A percentile compares a stretch with the other conserved stretches of the same genome.
phyloP scores from a whole-genome alignment of 202 grass and related monocot species.

The Elaeis oleifera region DNA sequence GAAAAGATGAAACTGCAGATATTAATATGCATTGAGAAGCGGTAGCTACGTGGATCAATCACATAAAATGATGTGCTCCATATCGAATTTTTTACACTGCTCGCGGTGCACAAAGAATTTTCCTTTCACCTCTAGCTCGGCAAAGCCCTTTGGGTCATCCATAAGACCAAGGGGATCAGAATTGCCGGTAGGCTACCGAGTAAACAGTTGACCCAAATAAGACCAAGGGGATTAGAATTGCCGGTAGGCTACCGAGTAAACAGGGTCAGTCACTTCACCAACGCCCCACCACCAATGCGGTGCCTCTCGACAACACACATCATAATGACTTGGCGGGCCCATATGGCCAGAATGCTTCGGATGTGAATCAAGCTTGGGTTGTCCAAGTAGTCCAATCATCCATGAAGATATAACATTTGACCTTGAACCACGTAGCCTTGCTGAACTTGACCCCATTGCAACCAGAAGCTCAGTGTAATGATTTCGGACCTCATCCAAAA shows the following conservation, averaged over 20 bases:
- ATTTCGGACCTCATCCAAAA: no score
- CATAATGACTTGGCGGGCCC: constrained; percentile 48
- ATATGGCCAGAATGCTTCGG: constrained; percentile 51
- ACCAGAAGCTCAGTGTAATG: constrained; percentile 27
- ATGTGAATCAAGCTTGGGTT: constrained; percentile 49
- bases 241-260: constrained; percentile 44
- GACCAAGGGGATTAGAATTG: constrained; percentile 18
- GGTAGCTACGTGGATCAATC: no score
- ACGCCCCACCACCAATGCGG: constrained; percentile 40
- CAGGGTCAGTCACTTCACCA: constrained; percentile 47
- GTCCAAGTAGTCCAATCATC: constrained; percentile 45
- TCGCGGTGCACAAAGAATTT: no score
- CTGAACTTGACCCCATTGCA: constrained; percentile 48
- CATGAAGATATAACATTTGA: constrained; percentile 40
- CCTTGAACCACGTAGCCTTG: constrained; percentile 62
- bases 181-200: constrained; percentile 27
- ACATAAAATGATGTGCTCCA: no score
- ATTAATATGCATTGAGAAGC: no score
- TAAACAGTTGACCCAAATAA: constrained; percentile 35
- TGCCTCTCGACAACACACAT: constrained; percentile 55
- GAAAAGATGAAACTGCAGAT: no score
- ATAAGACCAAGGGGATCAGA: constrained; percentile 21
- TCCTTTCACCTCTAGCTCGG: constrained; percentile 34
- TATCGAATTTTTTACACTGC: no score
- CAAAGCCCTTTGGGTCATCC: constrained; percentile 35